Evolutionary conservation across 768 basidiomycete genomes (phyloP), one percentile per base, ranked within the genome.

Genomic region (Tulasnella sp.): DNA sequence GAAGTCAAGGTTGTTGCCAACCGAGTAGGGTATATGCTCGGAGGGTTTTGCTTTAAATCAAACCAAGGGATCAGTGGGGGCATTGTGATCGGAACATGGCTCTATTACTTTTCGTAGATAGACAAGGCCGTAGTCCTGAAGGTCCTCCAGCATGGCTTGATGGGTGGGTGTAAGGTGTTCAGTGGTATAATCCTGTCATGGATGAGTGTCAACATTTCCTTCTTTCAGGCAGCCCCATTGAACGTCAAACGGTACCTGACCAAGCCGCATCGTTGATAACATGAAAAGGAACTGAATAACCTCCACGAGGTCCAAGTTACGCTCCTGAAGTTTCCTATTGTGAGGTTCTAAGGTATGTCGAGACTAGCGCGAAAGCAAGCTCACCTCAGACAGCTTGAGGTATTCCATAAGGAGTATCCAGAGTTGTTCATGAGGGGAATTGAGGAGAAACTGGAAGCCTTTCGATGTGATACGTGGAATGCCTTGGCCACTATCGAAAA

Each of bases 321-420:
- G 79, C 73, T 88, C 85, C 86, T 91, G 68, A 24, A 41, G 17
- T 23, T 43, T 27, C 45, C 4, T 29, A n/a, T 29, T 32, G 52
- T 27, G 15, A 17, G 9, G 27, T 15, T 19, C 64, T 23, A 8
- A 9, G 45, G 19, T 43, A n/a, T n/a, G 23, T 52, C 23, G 19
- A 51, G 27, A 59, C 15, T 29, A 7, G 29, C 50, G 42, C 11
- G 51, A 11, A 19, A n/a, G 47, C 29, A 51, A 11, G 58, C 76
- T 49, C 66, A 91, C 89, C 78, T 91, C 88, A 23, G 85, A 84
- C 74, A 88, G 81, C 63, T 84, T 79, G 50, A 99, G 74, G 70
- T 97, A 99, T 65, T 91, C 88, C 29, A 97, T 78, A 62, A 99
- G 73, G 32, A 98, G 74, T 68, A 90, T 90, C 96, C 96, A 99